Conservation (phyloP, 2,329 filamentous ascomycete genomes). For the Penicillium psychrosexuale region DNA sequence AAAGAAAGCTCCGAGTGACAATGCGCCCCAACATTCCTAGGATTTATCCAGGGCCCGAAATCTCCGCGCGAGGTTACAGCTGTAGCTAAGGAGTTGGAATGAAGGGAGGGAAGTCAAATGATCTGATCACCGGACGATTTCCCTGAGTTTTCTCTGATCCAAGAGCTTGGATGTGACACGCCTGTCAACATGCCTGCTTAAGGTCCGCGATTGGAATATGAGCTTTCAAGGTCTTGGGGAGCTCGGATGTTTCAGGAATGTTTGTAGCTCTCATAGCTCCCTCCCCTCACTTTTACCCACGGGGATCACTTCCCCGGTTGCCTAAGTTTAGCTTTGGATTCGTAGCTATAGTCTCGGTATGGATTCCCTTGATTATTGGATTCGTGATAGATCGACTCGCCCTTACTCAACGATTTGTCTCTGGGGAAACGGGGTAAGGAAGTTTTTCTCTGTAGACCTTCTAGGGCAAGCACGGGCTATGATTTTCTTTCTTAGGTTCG, state of each 20-base stretch:
- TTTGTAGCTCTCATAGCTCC: constrained; percentile 8
- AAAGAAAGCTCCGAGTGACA: constrained; percentile 7
- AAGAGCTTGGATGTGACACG: neutral
- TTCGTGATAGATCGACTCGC: constrained; percentile 4
- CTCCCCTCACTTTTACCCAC: constrained; percentile 4
- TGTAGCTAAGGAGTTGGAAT: constrained; percentile 12
- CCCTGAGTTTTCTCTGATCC: neutral
- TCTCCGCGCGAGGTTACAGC: constrained; percentile 9
- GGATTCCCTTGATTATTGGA: constrained; percentile 7
- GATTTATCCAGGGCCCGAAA: neutral
- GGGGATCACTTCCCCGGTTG: constrained; percentile 9
- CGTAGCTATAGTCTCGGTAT: neutral
- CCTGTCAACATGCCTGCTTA: constrained; percentile 7
- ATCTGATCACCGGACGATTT: constrained; percentile 11
- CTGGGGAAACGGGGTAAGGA: constrained; percentile 8
- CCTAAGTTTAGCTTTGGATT: neutral
- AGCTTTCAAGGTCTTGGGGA: neutral
- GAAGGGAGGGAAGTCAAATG: constrained; percentile 10
- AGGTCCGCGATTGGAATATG: constrained; percentile 3
- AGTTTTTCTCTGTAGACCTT: neutral
- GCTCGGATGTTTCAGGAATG: constrained; percentile 5
- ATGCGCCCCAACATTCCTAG: constrained; percentile 6
- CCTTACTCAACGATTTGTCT: constrained; percentile 1
- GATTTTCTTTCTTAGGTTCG: neutral
- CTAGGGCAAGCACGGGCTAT: neutral